phyloP scores from a whole-genome alignment of 1,284 basidiomycete genomes.

The Austroboletus niveus region DNA sequence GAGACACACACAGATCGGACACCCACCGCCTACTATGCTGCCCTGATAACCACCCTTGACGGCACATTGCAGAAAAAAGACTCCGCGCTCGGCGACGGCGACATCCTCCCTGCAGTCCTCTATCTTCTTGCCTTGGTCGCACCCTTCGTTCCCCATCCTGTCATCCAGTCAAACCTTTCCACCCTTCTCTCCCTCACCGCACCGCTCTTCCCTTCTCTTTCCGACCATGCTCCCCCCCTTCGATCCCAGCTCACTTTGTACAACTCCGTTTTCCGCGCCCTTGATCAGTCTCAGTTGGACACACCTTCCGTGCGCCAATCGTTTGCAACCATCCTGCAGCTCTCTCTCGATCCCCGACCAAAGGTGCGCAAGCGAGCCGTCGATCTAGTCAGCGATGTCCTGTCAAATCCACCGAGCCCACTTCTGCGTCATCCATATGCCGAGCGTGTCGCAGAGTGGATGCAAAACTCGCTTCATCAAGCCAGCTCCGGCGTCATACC shows the following conservation, averaged over 20 bases:
- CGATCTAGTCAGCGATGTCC: conserved; percentile 78
- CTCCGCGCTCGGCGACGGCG: conserved; percentile 67
- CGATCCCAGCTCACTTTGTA: conserved; percentile 78
- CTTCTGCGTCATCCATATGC: conserved; percentile 83
- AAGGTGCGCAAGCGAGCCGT: conserved; percentile 93
- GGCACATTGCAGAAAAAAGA: conserved; percentile 67
- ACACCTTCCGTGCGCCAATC: conserved; percentile 68
- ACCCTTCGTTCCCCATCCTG: conserved; percentile 75
- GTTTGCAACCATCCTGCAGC: conserved; percentile 77
- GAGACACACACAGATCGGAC: conserved; percentile 72
- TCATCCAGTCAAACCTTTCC: conserved; percentile 66
- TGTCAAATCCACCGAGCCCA: conserved; percentile 75
- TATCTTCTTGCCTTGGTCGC: conserved; percentile 83
- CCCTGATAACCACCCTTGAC: conserved; percentile 78
- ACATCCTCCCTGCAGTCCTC: conserved; percentile 82
- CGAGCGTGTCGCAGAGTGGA: conserved; percentile 78
- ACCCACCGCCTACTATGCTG: conserved; percentile 87
- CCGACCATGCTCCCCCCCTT: conserved; percentile 64
- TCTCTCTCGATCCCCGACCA: conserved; percentile 86
- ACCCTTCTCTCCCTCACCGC: conserved; percentile 69
- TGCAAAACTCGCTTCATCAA: conserved; percentile 64
- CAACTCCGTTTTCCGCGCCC: conserved; percentile 59
- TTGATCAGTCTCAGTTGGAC: conserved; percentile 73
- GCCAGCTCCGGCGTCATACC: conserved; percentile 60
- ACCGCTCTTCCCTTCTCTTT: conserved; percentile 71